Evolutionary conservation across 768 basidiomycete species (phyloP).

Genomic region (Lactarius tabidus): DNA sequence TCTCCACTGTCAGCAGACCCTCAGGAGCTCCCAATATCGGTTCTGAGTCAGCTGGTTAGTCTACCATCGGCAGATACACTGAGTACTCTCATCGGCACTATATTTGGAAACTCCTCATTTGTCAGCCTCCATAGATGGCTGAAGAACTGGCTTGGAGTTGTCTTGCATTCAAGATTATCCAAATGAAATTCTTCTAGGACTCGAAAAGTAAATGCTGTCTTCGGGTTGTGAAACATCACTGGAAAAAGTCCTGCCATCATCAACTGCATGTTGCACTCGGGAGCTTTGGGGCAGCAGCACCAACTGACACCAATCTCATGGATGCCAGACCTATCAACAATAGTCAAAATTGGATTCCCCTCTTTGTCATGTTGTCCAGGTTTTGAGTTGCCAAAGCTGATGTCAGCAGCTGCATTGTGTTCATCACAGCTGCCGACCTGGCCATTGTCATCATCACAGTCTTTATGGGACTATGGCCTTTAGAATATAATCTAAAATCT

Average conservation of each 20-base stretch:
- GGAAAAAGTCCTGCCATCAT: too few species aligned
- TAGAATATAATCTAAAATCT: neutral
- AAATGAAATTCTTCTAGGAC: too few species aligned
- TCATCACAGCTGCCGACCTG: neutral
- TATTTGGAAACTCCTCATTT: neutral
- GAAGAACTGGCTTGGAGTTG: too few species aligned
- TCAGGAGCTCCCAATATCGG: too few species aligned
- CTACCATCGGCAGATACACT: neutral
- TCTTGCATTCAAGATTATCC: too few species aligned
- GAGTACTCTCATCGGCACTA: neutral
- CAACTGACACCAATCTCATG: conserved; percentile 1
- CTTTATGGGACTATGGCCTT: neutral
- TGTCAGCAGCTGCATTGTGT: neutral
- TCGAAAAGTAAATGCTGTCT: too few species aligned
- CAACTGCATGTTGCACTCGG: neutral
- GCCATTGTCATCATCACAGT: neutral
- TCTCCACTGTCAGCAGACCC: too few species aligned
- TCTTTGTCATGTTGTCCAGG: neutral
- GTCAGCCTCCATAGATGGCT: neutral
- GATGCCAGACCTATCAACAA: too few species aligned
- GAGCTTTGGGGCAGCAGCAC: neutral
- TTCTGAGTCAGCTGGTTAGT: neutral
- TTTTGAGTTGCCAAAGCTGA: neutral
- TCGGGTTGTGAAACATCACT: too few species aligned
- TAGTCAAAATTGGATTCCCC: neutral